phyloP scores from a whole-genome alignment of 139 green algal species.

The Auxenochlorella pyrenoidosa region DNA sequence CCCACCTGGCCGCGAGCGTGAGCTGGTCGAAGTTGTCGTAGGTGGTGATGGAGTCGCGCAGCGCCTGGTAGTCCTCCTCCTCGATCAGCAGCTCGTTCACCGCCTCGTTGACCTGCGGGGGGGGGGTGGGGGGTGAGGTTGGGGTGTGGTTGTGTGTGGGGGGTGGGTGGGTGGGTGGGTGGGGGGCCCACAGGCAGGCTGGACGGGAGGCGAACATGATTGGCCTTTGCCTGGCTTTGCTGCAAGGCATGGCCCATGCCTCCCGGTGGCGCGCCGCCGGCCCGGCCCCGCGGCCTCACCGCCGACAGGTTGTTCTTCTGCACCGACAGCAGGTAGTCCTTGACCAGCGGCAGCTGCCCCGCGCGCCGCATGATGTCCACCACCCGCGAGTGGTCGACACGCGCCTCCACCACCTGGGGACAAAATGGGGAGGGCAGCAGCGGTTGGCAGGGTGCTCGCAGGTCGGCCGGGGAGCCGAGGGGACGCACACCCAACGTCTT shows the following conservation, averaged over 20 bases:
- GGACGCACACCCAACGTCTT: too few species aligned
- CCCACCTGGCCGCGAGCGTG: constrained; percentile 41
- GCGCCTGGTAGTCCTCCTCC: constrained; percentile 90
- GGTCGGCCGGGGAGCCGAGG: background rate
- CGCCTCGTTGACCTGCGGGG: constrained; percentile 85
- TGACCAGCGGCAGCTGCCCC: constrained; percentile 92
- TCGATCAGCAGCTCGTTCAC: constrained; percentile 97
- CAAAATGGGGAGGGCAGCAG: background rate
- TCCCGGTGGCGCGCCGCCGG: background rate
- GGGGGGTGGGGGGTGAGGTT: constrained; percentile 74
- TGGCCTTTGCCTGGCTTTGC: too few species aligned
- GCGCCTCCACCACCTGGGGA: constrained; percentile 82
- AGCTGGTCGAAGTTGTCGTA: constrained; percentile 99
- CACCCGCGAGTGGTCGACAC: constrained; percentile 94
- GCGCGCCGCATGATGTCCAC: constrained; percentile 93
- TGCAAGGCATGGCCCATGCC: too few species aligned
- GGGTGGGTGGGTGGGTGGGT: background rate
- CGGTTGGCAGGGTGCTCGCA: background rate
- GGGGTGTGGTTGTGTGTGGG: background rate
- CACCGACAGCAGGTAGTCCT: constrained; percentile 91
- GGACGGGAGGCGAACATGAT: too few species aligned
- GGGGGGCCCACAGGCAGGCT: too few species aligned
- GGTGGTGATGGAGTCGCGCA: constrained; percentile 87
- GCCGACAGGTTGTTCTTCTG: constrained; percentile 56
- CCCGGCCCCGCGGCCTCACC: background rate